A percentile compares a stretch with the other conserved stretches of the same genome.
Evolutionary conservation across 192 early-diverging fungal species (phyloP).

Genomic region (Funneliformis mosseae): DNA sequence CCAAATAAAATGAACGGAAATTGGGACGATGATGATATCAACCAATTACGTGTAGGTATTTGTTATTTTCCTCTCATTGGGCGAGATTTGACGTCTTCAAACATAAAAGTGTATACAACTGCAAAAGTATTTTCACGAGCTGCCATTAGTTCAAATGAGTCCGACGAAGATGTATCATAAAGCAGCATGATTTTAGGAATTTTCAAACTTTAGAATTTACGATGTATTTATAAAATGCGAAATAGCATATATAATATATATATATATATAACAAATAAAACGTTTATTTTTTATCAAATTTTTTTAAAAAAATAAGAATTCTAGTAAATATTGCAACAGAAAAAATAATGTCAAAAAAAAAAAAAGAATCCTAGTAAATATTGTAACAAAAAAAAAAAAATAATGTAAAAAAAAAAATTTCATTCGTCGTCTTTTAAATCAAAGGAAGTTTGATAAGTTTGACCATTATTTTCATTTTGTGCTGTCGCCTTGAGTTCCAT

Average conservation of each 20-base stretch:
- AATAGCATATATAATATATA: no score
- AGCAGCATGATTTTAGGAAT: no score
- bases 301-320: no score
- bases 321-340: no score
- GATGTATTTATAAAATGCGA: no score
- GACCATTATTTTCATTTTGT: background rate
- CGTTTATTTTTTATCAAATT: no score
- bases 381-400: background rate
- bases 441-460: background rate
- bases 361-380: background rate
- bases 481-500: background rate
- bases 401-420: background rate
- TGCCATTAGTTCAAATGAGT: background rate
- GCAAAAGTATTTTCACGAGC: background rate
- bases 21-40: background rate
- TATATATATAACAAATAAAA: no score
- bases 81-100: background rate
- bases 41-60: background rate
- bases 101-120: background rate
- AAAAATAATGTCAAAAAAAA: no score
- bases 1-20: background rate
- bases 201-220: no score
- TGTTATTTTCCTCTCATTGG: conserved; percentile 5
- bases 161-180: background rate
- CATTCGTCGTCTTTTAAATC: background rate